Percentiles rank a stretch among this genome's conserved stretches.
Evolutionary conservation across 129 eudicot species (phyloP).

Genomic region (Artemisia argyi): DNA sequence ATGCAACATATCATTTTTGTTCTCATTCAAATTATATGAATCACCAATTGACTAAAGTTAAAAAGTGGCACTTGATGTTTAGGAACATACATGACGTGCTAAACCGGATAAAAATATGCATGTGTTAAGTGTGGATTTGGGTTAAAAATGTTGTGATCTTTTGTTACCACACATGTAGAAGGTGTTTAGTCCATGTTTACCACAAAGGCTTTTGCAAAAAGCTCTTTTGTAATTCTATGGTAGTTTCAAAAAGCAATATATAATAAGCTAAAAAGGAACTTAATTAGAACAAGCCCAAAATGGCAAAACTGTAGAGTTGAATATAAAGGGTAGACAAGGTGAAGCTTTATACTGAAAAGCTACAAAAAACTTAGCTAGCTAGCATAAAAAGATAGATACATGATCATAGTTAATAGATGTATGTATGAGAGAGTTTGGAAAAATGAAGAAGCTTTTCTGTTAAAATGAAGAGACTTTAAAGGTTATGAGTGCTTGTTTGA

Average conservation of each 20-base stretch:
- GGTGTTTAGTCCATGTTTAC: too few relatives aligned
- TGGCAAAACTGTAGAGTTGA: slow-evolving; percentile 3
- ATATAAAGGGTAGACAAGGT: slow-evolving; percentile 27
- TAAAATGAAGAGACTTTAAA: slow-evolving; percentile 26
- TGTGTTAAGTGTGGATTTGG: not conserved
- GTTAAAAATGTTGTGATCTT: too few relatives aligned
- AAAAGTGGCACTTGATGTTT: not conserved
- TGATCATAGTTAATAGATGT: not conserved
- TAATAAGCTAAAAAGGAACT: too few relatives aligned
- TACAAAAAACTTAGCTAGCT: slow-evolving; percentile 15
- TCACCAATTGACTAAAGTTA: slow-evolving; percentile 7
- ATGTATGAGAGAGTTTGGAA: slow-evolving; percentile 13
- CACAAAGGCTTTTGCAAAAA: too few relatives aligned
- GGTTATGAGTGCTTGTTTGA: slow-evolving; percentile 31
- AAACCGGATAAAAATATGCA: not conserved
- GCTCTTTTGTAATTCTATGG: too few relatives aligned
- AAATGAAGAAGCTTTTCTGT: slow-evolving; percentile 30
- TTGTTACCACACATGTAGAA: too few relatives aligned
- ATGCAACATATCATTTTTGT: not conserved
- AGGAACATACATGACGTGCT: not conserved
- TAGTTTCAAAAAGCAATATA: too few relatives aligned
- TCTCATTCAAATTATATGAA: slow-evolving; percentile 15
- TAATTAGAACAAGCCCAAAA: slow-evolving; percentile 1
- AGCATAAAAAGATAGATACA: not conserved
- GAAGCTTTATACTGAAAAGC: slow-evolving; percentile 38